Conservation (phyloP, 805 yeast species). For the Hanseniaspora nectarophila region DNA sequence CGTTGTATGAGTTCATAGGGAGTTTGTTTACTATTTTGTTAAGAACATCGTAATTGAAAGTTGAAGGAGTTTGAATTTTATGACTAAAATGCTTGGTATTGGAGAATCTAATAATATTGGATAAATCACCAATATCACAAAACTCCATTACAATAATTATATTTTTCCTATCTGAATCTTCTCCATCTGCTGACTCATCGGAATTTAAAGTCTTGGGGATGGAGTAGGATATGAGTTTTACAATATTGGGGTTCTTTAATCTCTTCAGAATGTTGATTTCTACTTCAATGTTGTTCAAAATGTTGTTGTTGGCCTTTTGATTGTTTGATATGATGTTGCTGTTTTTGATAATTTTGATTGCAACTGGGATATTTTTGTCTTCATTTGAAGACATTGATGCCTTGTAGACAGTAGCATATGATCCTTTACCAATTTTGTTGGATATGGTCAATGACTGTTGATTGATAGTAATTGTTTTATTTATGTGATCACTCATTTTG, state of each 20-base stretch:
- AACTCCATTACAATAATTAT: constrained; percentile 92
- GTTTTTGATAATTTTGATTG: constrained; percentile 15
- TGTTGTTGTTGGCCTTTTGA: constrained; percentile 68
- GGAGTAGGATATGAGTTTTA: constrained; percentile 52
- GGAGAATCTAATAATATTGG: constrained; percentile 71
- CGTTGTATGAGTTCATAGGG: constrained; percentile 67
- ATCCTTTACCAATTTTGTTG: constrained; percentile 81
- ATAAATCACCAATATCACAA: constrained; percentile 88
- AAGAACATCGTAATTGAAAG: constrained; percentile 32
- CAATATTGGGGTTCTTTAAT: constrained; percentile 87
- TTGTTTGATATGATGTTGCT: constrained; percentile 43
- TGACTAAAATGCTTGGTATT: constrained; percentile 49
- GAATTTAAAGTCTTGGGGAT: constrained; percentile 49
- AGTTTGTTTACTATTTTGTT: constrained; percentile 64
- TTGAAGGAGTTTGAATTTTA: not conserved
- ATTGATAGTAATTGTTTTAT: not conserved
- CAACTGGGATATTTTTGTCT: not conserved
- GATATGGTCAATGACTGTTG: constrained; percentile 18
- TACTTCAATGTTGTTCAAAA: constrained; percentile 80
- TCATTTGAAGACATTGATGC: constrained; percentile 32
- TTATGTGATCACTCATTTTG: not conserved
- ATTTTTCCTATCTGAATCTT: constrained; percentile 6
- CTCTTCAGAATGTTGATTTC: constrained; percentile 83
- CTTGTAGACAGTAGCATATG: constrained; percentile 90
- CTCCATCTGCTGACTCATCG: constrained; percentile 34